Conservation (phyloP, 495 filamentous ascomycete genomes). For the Hypoxylon lienhwacheense region DNA sequence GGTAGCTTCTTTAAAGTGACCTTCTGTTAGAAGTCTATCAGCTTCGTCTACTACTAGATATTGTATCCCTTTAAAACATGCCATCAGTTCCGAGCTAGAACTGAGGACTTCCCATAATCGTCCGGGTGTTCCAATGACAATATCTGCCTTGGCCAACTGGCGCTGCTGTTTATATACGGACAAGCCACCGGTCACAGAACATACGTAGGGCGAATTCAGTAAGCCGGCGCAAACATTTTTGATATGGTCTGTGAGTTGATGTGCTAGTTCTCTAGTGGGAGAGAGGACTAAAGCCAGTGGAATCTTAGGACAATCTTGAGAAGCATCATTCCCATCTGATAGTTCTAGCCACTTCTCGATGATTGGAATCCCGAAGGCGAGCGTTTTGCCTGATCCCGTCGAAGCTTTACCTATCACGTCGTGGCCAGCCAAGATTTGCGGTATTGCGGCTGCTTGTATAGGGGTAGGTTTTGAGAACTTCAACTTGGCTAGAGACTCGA, state of each 20-base stretch:
- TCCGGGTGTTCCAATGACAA: slow-evolving; percentile 90
- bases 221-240: slow-evolving; percentile 66
- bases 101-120: slow-evolving; percentile 92
- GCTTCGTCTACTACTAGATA: slow-evolving; percentile 95
- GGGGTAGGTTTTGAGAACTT: slow-evolving; percentile 77
- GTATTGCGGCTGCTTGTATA: slow-evolving; percentile 77
- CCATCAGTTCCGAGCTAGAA: slow-evolving; percentile 52
- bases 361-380: slow-evolving; percentile 81
- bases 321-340: slow-evolving; percentile 41
- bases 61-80: slow-evolving; percentile 66
- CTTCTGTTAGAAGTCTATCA: slow-evolving; percentile 87
- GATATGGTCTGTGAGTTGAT: slow-evolving; percentile 84
- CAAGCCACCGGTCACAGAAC: slow-evolving; percentile 84
- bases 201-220: slow-evolving; percentile 66
- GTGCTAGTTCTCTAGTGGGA: slow-evolving; percentile 89
- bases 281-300: slow-evolving; percentile 89
- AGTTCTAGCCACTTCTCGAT: slow-evolving; percentile 63
- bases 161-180: slow-evolving; percentile 92
- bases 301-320: slow-evolving; percentile 42
- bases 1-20: slow-evolving; percentile 90
- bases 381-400: slow-evolving; percentile 82
- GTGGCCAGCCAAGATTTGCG: slow-evolving; percentile 70
- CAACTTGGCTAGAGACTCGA: slow-evolving; percentile 74
- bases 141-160: slow-evolving; percentile 73
- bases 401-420: slow-evolving; percentile 81